These are phyloP conservation scores for Ganoderma meredithae DNA, from an alignment of 1,284 basidiomycete species.

Conservation along the genomic window DNA sequence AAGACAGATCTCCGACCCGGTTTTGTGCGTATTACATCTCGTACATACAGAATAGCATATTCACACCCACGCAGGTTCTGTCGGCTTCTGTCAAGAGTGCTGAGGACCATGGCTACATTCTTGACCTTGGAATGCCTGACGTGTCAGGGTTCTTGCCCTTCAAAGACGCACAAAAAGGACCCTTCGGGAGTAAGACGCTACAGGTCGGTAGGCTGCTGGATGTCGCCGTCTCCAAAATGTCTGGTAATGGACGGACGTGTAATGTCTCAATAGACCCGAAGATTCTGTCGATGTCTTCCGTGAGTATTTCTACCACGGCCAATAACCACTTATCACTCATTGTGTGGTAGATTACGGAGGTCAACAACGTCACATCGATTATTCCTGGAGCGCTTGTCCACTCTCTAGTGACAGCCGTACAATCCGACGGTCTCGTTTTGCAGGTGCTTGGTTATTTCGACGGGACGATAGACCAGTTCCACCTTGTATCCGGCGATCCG, in stretches of 20 bases:
- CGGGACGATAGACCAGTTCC: conserved; percentile 88
- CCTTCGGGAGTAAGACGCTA: conserved; percentile 52
- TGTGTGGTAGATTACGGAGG: conserved; percentile 66
- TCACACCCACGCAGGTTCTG: conserved; percentile 60
- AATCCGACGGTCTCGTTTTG: conserved; percentile 84
- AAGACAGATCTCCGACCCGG: conserved; percentile 83
- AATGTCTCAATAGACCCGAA: conserved; percentile 62
- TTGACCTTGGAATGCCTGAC: conserved; percentile 84
- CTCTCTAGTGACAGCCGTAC: conserved; percentile 84
- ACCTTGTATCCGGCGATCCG: conserved; percentile 64
- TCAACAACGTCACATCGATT: conserved; percentile 82
- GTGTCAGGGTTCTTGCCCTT: conserved; percentile 83
- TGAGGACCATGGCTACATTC: conserved; percentile 95
- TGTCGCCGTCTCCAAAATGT: conserved; percentile 67
- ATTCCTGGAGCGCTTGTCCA: conserved; percentile 91
- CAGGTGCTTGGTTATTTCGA: conserved; percentile 95
- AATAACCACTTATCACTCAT: conserved; percentile 7
- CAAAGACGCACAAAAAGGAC: conserved; percentile 62
- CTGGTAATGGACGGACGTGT: conserved; percentile 77
- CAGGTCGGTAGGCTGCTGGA: conserved; percentile 73
- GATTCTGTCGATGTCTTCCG: conserved; percentile 57
- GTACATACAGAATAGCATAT: conserved; percentile 13
- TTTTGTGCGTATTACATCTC: conserved; percentile 58
- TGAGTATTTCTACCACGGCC: conserved; percentile 43
- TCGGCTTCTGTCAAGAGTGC: conserved; percentile 83